Evolutionary conservation across 805 yeast species (phyloP).

Genomic region (Candida maris): DNA sequence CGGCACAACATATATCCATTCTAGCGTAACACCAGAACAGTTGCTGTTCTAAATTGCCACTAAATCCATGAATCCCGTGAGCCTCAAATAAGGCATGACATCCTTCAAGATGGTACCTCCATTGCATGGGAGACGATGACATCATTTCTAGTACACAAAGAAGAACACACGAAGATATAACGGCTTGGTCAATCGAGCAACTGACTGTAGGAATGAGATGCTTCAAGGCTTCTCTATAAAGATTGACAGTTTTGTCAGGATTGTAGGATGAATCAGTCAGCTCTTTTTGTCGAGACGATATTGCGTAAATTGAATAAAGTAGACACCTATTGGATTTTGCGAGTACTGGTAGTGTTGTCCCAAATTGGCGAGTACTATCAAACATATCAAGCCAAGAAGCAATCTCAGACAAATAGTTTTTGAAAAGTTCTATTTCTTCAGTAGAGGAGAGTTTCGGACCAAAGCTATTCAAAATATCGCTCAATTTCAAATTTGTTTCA

Average conservation of each 20-base stretch:
- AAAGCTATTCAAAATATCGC: conserved; percentile 1
- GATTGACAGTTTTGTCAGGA: conserved; percentile 6
- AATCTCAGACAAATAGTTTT: conserved; percentile 9
- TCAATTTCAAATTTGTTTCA: conserved; percentile 1
- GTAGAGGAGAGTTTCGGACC: background rate
- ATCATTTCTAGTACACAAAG: conserved; percentile 37
- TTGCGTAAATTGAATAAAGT: conserved; percentile 7
- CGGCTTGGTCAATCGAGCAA: conserved; percentile 1
- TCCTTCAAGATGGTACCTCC: conserved; percentile 40
- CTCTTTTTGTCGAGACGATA: conserved; percentile 13
- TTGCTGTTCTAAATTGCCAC: conserved; percentile 30
- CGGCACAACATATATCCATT: conserved; percentile 38
- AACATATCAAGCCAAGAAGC: conserved; percentile 18
- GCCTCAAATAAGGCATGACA: conserved; percentile 35
- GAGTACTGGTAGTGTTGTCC: conserved; percentile 11
- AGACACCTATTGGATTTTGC: conserved; percentile 8
- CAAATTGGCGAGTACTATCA: conserved; percentile 15
- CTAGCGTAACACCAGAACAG: conserved; percentile 40
- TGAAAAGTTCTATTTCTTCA: conserved; percentile 1
- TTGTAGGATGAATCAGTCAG: conserved; percentile 8
- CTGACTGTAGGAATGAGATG: conserved; percentile 5
- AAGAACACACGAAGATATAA: conserved; percentile 11
- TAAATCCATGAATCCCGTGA: conserved; percentile 35
- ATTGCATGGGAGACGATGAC: conserved; percentile 34
- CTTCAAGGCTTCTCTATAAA: conserved; percentile 11